Conservation (phyloP, 208 protist species). For the Wallacemonas rigidus region DNA sequence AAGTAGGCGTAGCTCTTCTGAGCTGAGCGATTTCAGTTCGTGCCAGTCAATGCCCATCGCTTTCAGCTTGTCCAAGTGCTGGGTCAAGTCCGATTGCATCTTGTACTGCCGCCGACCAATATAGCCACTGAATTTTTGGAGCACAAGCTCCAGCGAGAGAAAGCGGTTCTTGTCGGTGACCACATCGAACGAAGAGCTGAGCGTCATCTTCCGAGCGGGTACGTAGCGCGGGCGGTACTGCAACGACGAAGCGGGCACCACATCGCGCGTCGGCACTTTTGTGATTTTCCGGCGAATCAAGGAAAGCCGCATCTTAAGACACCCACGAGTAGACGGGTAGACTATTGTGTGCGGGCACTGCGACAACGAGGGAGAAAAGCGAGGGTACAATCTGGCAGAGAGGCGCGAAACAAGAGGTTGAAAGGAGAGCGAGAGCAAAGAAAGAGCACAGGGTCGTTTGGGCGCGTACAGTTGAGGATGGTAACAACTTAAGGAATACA, state of each 20-base stretch:
- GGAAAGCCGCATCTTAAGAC: not conserved
- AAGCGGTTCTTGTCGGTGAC: slow-evolving; percentile 86
- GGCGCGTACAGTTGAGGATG: no score
- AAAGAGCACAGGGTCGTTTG: no score
- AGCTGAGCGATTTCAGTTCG: slow-evolving; percentile 76
- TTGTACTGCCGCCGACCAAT: slow-evolving; percentile 88
- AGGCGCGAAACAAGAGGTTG: no score
- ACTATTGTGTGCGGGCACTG: no score
- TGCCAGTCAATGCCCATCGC: slow-evolving; percentile 83
- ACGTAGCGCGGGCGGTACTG: slow-evolving; percentile 74
- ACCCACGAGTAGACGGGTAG: not conserved
- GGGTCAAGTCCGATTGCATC: slow-evolving; percentile 60
- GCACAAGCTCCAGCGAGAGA: slow-evolving; percentile 67
- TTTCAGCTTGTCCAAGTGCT: slow-evolving; percentile 50
- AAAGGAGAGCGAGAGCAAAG: no score
- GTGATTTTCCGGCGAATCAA: slow-evolving; percentile 29
- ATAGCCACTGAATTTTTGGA: slow-evolving; percentile 71
- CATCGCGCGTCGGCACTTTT: slow-evolving; percentile 54
- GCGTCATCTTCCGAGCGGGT: slow-evolving; percentile 46
- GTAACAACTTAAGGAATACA: no score
- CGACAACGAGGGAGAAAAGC: no score
- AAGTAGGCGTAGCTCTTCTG: slow-evolving; percentile 62
- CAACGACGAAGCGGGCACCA: slow-evolving; percentile 37
- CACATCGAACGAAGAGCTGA: slow-evolving; percentile 68
- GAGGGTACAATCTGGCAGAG: no score